Evolutionary conservation across 2,329 filamentous ascomycete genomes (phyloP).

Genomic region (Fusarium tjaetaba): DNA sequence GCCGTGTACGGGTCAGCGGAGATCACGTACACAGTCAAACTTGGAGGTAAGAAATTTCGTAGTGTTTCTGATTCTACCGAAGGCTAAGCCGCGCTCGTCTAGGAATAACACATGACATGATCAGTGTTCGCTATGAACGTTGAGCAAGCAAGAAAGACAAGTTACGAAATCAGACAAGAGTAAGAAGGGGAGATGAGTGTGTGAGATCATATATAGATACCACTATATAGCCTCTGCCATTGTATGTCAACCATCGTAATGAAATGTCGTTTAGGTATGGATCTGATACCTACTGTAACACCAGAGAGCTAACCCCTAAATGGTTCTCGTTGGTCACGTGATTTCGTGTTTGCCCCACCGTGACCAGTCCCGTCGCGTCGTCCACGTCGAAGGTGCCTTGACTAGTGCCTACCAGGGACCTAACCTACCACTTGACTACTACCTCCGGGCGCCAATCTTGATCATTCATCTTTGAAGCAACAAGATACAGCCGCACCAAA

Average conservation of each 20-base stretch:
- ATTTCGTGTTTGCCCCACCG: slow-evolving; percentile 35
- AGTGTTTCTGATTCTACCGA: background rate
- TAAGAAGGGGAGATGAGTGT: background rate
- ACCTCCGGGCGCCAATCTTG: background rate
- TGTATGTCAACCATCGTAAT: background rate
- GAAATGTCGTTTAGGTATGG: background rate
- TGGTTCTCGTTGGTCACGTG: slow-evolving; percentile 26
- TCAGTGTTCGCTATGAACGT: slow-evolving; percentile 50
- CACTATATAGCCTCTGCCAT: background rate
- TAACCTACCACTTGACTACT: background rate
- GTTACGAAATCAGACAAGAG: background rate
- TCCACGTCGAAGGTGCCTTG: background rate
- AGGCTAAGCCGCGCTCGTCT: slow-evolving; percentile 14
- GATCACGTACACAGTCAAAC: slow-evolving; percentile 51
- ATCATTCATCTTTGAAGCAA: background rate
- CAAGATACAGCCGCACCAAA: slow-evolving; percentile 8
- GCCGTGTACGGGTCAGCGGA: slow-evolving; percentile 52
- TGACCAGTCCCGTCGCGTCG: slow-evolving; percentile 39
- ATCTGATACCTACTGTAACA: background rate
- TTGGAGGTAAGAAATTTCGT: slow-evolving; percentile 46
- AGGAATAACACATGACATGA: slow-evolving; percentile 52
- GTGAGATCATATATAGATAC: background rate
- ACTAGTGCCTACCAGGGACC: background rate
- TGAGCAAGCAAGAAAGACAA: background rate
- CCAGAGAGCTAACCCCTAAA: background rate